A percentile compares a stretch with the other conserved stretches of the same genome.
phyloP scores from a whole-genome alignment of 2,329 filamentous ascomycete genomes.

The Fusarium nisikadoi region DNA sequence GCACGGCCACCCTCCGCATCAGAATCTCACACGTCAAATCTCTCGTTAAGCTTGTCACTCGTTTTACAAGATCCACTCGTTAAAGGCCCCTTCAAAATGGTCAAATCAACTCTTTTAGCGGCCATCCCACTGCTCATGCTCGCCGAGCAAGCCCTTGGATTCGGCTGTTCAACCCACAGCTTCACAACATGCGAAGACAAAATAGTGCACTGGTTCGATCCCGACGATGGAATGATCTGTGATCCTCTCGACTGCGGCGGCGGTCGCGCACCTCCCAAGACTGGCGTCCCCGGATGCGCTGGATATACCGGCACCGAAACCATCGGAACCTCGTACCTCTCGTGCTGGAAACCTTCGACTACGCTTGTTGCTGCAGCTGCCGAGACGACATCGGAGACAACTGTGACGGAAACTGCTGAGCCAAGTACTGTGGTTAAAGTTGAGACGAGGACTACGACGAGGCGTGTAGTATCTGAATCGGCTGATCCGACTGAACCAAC shows the following conservation, averaged over 20 bases:
- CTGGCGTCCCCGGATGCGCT: constrained; percentile 60
- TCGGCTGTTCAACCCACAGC: constrained; percentile 26
- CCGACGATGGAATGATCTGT: constrained; percentile 63
- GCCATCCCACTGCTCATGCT: constrained; percentile 18
- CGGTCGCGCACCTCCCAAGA: constrained; percentile 62
- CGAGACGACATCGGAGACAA: not conserved
- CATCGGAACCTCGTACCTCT: constrained; percentile 22
- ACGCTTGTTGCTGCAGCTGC: not conserved
- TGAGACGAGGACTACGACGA: not conserved
- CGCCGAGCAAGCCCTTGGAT: constrained; percentile 13
- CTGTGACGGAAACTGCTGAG: not conserved
- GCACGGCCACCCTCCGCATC: not conserved
- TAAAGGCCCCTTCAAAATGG: not conserved
- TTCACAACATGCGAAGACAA: constrained; percentile 35
- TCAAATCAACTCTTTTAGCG: not conserved
- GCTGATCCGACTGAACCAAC: not conserved
- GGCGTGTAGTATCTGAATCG: not conserved
- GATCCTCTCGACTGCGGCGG: constrained; percentile 64
- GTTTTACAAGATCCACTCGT: not conserved
- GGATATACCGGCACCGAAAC: constrained; percentile 53
- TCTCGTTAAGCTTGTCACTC: constrained; percentile 2
- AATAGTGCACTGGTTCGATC: constrained; percentile 56
- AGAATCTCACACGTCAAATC: not conserved
- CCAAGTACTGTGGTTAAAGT: not conserved
- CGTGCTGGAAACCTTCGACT: constrained; percentile 27